These are phyloP conservation scores for Aspergillus oerlinghausenensis DNA, from an alignment of 2,329 filamentous ascomycete species.

Conservation along the genomic window DNA sequence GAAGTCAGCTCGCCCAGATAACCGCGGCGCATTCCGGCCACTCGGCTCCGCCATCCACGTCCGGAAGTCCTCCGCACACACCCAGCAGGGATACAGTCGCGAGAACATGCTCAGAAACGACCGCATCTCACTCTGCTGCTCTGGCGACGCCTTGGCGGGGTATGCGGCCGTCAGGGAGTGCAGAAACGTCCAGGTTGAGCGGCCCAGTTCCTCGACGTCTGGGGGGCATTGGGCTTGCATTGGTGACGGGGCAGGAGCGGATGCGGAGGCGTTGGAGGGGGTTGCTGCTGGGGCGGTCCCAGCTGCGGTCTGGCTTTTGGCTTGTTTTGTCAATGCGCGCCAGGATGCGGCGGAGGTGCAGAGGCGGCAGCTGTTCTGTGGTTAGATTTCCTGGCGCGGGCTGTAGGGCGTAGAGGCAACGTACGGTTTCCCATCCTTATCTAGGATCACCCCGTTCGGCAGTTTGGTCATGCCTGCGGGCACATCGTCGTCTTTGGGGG, in stretches of 20 bases:
- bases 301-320: slow-evolving; percentile 33
- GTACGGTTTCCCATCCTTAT: slow-evolving; percentile 49
- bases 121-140: slow-evolving; percentile 70
- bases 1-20: slow-evolving; percentile 48
- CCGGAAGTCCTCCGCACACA: slow-evolving; percentile 89
- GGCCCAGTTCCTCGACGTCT: slow-evolving; percentile 81
- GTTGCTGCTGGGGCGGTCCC: slow-evolving; percentile 20
- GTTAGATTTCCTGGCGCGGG: background rate
- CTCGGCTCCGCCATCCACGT: slow-evolving; percentile 63
- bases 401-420: slow-evolving; percentile 9
- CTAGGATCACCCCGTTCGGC: slow-evolving; percentile 47
- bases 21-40: slow-evolving; percentile 57
- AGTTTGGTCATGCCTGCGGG: slow-evolving; percentile 23
- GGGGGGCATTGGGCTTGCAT: slow-evolving; percentile 67
- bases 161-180: slow-evolving; percentile 89
- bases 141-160: slow-evolving; percentile 61
- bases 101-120: slow-evolving; percentile 78
- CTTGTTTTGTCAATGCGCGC: slow-evolving; percentile 41
- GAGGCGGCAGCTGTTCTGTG: slow-evolving; percentile 39
- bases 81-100: slow-evolving; percentile 90
- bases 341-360: slow-evolving; percentile 47
- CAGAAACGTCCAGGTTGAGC: slow-evolving; percentile 86
- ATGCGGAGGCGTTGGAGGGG: slow-evolving; percentile 28
- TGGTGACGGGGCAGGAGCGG: background rate
- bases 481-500: slow-evolving; percentile 19